phyloP scores from a whole-genome alignment of 2,329 filamentous ascomycete genomes.

The Xylaria digitata region DNA sequence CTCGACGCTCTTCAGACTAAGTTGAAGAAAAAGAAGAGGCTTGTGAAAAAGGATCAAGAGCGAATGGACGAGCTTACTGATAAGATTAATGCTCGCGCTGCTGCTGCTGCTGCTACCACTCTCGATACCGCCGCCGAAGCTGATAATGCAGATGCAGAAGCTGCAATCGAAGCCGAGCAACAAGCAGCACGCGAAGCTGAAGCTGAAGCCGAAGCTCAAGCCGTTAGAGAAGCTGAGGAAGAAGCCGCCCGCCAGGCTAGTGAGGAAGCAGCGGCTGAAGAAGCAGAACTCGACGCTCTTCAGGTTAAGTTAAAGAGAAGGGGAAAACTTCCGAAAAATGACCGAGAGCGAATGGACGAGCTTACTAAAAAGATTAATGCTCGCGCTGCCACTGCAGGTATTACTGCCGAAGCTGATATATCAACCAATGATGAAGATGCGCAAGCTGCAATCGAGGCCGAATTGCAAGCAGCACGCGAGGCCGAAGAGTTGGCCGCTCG shows the following conservation, averaged over 20 bases:
- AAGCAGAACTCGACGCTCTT: constrained; percentile 26
- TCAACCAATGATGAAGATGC: constrained; percentile 36
- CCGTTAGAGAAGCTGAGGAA: constrained; percentile 12
- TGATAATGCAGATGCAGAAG: constrained; percentile 30
- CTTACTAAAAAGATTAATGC: constrained; percentile 29
- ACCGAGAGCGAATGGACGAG: constrained; percentile 34
- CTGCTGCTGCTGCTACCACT: background rate
- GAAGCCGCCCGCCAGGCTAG: constrained; percentile 15
- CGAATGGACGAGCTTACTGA: constrained; percentile 32
- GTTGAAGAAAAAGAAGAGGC: constrained; percentile 24
- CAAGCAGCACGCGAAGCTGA: constrained; percentile 27
- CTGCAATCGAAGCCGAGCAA: constrained; percentile 29
- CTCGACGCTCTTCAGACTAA: constrained; percentile 21
- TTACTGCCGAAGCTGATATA: constrained; percentile 45
- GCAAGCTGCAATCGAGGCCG: constrained; percentile 42
- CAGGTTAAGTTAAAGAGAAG: constrained; percentile 19
- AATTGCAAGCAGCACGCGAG: constrained; percentile 40
- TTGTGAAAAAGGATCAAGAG: constrained; percentile 25
- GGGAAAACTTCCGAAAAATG: constrained; percentile 26
- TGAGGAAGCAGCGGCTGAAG: constrained; percentile 39
- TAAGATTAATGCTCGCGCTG: constrained; percentile 29
- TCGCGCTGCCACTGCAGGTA: constrained; percentile 40
- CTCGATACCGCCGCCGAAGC: constrained; percentile 10
- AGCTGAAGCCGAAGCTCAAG: constrained; percentile 22
- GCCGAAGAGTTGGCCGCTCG: constrained; percentile 41